Base-by-base conservation (phyloP, 169 alveolate species). In the Neospora caninum region DNA sequence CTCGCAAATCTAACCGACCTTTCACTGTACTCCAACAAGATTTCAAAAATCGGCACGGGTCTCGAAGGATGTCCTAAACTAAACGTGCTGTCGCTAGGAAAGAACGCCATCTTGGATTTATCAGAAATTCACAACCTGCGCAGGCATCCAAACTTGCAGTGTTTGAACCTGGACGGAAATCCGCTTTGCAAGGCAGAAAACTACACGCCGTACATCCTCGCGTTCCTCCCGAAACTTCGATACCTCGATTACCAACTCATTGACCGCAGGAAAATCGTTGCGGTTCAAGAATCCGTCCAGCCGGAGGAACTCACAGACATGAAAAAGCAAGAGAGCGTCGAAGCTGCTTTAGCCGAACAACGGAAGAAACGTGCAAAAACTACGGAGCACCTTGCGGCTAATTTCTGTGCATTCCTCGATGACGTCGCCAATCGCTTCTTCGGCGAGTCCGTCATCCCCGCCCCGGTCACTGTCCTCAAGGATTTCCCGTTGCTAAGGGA, bases 51-150 rank as follows among this genome's bases (percentile, higher is more conserved):
- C 39, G 92, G 96, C 34, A 70, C 93, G 41, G 98, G 97, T 38
- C 92, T 97, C 53, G 97, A 96, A 64, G 95, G 93, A 80, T 95
- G 96, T 83, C 88, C 64, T 25, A 95, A 96, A 80, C 92, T 97
- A 88, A 96, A 97, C 88, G 98, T 97, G 6, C 95, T 97, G 38
- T 95, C 97, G 6, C 92, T 97, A 31, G 98, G 98, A 20, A 93
- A 96, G 38, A 97, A 97, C 92, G 80, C 86, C 87, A 95, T 97
- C 34, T 0, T 70, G 41, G 93, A 89, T 45, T n/a, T 89, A 13
- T 58, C 78, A n/a, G 54, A 67, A 45, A 43, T 89, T 0, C 43
- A 42, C 53, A 38, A 39, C 38, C 58, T 89, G 34, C 45, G 93
- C 34, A 43, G 88, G 36, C 41, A 53, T 31, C 70, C 67, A n/a